Evolutionary conservation across 495 filamentous ascomycete species (phyloP), one percentile per base, ranked within the genome.

Genomic region (Darksidea phi): DNA sequence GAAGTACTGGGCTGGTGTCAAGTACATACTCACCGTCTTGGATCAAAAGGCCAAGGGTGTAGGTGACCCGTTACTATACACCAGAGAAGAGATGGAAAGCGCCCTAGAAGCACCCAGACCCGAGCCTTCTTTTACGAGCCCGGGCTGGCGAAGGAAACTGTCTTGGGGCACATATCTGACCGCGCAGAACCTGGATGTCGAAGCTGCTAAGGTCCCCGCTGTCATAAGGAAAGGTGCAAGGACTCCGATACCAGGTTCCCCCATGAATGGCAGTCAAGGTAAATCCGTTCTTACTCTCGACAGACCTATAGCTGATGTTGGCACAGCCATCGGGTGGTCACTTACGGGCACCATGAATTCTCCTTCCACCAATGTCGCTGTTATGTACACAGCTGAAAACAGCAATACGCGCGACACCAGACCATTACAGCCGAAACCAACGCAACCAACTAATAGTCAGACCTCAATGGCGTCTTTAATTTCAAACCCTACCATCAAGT

Each of bases 11-110:
- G 85, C 86, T 54, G 90, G 90, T 1, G 86, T 88, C n/a, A 82
- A 84, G 50, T 95, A 95, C 71, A 95, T 95, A 37, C 75, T 95
- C 18, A 90, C 86, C 1, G 88, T 88, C 1, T 73, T 95, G n/a
- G 88, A 95, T 69, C 89, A 92, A 65, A 92, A 91, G 70, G 86
- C 88, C 13, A 88, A 90, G 67, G 90, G 90, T 15, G 88, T 90
- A 49, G 86, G 86, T 63, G 88, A 95, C 69, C 89, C 88, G 12
- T 80, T 93, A 53, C 82, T 90, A 1, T 92, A 87, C 64, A 89
- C 87, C 0, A 80, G 76, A 25, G 88, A 91, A 66, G 89, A 95
- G 66, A 88, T 88, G 71, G 86, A 90, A 68, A 86, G 82, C 52
- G 78, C 83, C 0, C 56, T 73, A 6, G 80, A 79, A 45, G 64